These are phyloP conservation scores for Dendrostoma leiphaemia DNA, from an alignment of 2,329 filamentous ascomycete genomes.

Conservation along the genomic window DNA sequence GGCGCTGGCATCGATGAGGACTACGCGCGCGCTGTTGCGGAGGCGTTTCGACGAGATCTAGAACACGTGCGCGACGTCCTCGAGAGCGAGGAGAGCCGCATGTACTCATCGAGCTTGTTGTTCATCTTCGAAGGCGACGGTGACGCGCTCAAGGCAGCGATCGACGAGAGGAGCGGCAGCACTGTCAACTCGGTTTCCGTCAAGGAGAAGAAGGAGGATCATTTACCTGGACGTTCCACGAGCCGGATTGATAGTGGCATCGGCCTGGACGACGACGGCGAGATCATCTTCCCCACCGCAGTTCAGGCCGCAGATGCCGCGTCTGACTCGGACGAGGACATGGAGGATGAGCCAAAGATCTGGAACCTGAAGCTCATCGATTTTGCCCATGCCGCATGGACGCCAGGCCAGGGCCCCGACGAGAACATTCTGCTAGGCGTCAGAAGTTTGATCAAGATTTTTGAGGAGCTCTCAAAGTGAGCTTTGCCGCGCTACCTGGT, in stretches of 20 bases:
- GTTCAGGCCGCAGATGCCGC: slow-evolving; percentile 30
- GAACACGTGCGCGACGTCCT: slow-evolving; percentile 51
- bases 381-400: slow-evolving; percentile 90
- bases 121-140: slow-evolving; percentile 67
- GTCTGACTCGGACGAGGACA: slow-evolving; percentile 52
- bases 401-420: slow-evolving; percentile 77
- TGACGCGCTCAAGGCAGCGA: slow-evolving; percentile 47
- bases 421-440: slow-evolving; percentile 79
- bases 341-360: slow-evolving; percentile 61
- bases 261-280: slow-evolving; percentile 42
- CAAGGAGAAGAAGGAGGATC: slow-evolving; percentile 36
- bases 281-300: slow-evolving; percentile 28
- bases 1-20: slow-evolving; percentile 58
- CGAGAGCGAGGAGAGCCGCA: slow-evolving; percentile 56
- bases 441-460: slow-evolving; percentile 66
- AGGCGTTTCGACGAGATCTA: slow-evolving; percentile 53
- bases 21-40: slow-evolving; percentile 53
- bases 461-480: slow-evolving; percentile 59
- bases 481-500: background rate
- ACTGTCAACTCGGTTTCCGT: slow-evolving; percentile 55
- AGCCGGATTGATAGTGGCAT: slow-evolving; percentile 57
- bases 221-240: slow-evolving; percentile 32
- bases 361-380: slow-evolving; percentile 88
- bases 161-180: slow-evolving; percentile 52
- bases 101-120: slow-evolving; percentile 62